Conservation (phyloP, 164 flowering plant species). For the Chloranthus sessilifolius region DNA sequence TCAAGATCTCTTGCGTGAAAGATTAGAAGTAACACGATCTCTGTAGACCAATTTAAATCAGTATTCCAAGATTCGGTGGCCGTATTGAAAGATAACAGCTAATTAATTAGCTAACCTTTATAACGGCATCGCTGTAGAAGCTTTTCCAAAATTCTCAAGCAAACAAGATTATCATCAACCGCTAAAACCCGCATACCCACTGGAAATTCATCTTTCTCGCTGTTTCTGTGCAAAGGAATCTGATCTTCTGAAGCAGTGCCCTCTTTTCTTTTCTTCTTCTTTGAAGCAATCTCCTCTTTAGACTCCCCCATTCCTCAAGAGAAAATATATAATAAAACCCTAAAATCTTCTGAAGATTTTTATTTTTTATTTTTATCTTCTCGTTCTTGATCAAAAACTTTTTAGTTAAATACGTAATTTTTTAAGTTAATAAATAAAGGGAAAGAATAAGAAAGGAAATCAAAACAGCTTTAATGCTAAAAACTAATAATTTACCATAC, state of each 20-base stretch:
- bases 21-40: not conserved
- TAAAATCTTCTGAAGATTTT: not conserved
- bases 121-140: slow-evolving; percentile 25
- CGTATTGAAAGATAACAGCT: not conserved
- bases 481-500: no score
- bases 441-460: no score
- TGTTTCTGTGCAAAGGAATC: slow-evolving; percentile 2
- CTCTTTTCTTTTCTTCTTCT: not conserved
- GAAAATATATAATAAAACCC: not conserved
- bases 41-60: not conserved
- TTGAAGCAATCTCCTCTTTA: not conserved
- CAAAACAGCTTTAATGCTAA: no score
- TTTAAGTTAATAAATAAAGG: no score
- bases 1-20: no score
- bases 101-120: slow-evolving; percentile 16
- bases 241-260: slow-evolving; percentile 2
- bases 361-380: no score
- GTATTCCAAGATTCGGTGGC: not conserved
- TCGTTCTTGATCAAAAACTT: no score
- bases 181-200: slow-evolving; percentile 28
- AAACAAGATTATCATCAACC: slow-evolving; percentile 19
- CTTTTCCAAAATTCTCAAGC: slow-evolving; percentile 14
- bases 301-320: not conserved
- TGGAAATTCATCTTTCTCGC: slow-evolving; percentile 16
- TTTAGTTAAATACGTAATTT: no score